Conservation (phyloP, 2,329 filamentous ascomycete genomes). For the Fusarium chlamydosporum region DNA sequence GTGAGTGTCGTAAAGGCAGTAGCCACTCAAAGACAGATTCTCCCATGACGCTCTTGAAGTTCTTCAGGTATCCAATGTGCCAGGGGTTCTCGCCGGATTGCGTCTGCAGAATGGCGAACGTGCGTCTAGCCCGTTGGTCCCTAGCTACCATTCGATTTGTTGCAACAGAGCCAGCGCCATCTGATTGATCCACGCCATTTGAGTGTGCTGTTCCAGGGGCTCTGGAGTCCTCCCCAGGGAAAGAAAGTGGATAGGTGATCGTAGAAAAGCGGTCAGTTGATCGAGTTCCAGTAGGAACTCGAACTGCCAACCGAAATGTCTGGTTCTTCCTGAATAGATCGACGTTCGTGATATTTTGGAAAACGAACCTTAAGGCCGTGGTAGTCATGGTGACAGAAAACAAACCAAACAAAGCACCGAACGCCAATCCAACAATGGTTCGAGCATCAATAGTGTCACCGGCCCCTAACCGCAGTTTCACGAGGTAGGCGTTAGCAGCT, state of each 20-base stretch:
- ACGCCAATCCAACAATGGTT: slow-evolving; percentile 75
- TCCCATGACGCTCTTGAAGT: slow-evolving; percentile 87
- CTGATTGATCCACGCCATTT: slow-evolving; percentile 7
- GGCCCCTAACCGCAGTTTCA: slow-evolving; percentile 67
- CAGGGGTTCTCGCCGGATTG: slow-evolving; percentile 86
- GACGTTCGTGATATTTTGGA: slow-evolving; percentile 85
- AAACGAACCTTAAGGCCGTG: slow-evolving; percentile 77
- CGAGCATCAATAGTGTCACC: slow-evolving; percentile 66
- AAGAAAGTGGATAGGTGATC: slow-evolving; percentile 70
- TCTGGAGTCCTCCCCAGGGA: slow-evolving; percentile 28
- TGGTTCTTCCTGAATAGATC: slow-evolving; percentile 77
- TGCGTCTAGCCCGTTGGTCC: slow-evolving; percentile 68
- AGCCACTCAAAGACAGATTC: slow-evolving; percentile 80
- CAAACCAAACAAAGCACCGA: slow-evolving; percentile 81
- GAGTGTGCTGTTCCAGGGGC: slow-evolving; percentile 20
- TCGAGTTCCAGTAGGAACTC: slow-evolving; percentile 69
- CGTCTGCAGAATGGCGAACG: slow-evolving; percentile 84
- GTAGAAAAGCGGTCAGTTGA: slow-evolving; percentile 62
- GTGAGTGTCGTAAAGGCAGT: slow-evolving; percentile 80
- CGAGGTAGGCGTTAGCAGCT: slow-evolving; percentile 73
- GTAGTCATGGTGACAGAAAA: slow-evolving; percentile 84
- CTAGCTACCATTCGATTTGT: slow-evolving; percentile 48
- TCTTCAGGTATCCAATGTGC: slow-evolving; percentile 78
- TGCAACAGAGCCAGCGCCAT: slow-evolving; percentile 31
- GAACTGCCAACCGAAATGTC: slow-evolving; percentile 81